Conservation (phyloP, 371 early-diverging fungal species). For the Zopfochytrium polystomum region DNA sequence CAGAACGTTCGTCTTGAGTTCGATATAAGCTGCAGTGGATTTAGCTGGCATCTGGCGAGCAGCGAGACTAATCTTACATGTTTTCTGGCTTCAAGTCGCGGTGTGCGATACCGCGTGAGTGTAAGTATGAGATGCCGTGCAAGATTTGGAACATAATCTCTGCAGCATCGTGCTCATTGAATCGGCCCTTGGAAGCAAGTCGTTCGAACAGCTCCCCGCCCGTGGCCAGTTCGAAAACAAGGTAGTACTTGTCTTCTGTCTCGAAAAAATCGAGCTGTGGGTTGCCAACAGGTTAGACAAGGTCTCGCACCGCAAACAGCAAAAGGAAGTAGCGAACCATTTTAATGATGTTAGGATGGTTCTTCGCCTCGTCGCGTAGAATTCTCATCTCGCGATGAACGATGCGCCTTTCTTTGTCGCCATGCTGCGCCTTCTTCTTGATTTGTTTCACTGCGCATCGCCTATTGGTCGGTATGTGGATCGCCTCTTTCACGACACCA, state of each 20-base stretch:
- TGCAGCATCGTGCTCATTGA: conserved; percentile 44
- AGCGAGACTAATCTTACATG: no score
- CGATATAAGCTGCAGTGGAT: background rate
- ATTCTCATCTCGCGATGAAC: conserved; percentile 77
- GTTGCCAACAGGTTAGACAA: no score
- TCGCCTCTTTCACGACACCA: conserved; percentile 53
- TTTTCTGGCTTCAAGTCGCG: conserved; percentile 50
- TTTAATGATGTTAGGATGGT: conserved; percentile 75
- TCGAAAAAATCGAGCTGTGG: conserved; percentile 32
- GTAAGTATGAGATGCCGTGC: conserved; percentile 46
- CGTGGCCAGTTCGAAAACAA: conserved; percentile 42
- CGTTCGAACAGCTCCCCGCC: conserved; percentile 50
- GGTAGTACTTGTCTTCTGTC: conserved; percentile 40
- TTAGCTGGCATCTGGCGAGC: background rate
- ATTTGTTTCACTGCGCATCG: conserved; percentile 82
- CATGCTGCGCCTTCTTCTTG: conserved; percentile 71
- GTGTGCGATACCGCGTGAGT: conserved; percentile 53
- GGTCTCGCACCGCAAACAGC: no score
- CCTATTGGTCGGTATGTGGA: conserved; percentile 67
- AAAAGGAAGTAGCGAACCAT: no score
- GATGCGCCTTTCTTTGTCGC: conserved; percentile 41
- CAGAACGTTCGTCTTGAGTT: conserved; percentile 11
- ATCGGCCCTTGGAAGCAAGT: conserved; percentile 37
- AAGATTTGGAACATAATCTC: conserved; percentile 39
- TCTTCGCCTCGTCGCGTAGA: conserved; percentile 63